A percentile compares a stretch with the other conserved stretches of the same genome.
These are phyloP conservation scores for Fusarium verticillioides DNA, from an alignment of 2,329 filamentous ascomycete species.

Conservation along the genomic window DNA sequence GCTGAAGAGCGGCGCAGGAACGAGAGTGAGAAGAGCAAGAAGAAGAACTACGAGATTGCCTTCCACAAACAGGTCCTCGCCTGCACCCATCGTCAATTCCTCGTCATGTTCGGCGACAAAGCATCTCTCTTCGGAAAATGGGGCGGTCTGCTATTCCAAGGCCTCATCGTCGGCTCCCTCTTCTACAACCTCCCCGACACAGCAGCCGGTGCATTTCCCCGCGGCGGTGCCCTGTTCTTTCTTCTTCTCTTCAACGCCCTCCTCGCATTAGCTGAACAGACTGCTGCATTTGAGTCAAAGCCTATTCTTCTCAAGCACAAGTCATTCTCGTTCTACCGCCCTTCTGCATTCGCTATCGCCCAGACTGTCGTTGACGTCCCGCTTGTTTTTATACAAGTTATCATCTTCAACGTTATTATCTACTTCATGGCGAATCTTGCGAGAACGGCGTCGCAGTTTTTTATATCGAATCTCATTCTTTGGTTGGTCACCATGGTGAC, in stretches of 20 bases:
- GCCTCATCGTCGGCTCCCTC: slow-evolving; percentile 79
- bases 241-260: slow-evolving; percentile 65
- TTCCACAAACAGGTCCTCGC: slow-evolving; percentile 78
- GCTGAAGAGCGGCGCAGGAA: slow-evolving; percentile 60
- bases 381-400: slow-evolving; percentile 70
- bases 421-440: slow-evolving; percentile 83
- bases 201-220: slow-evolving; percentile 72
- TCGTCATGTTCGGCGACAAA: slow-evolving; percentile 80
- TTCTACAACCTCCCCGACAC: slow-evolving; percentile 75
- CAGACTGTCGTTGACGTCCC: slow-evolving; percentile 69
- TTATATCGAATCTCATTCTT: slow-evolving; percentile 71
- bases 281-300: slow-evolving; percentile 68
- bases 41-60: slow-evolving; percentile 80
- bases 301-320: slow-evolving; percentile 78
- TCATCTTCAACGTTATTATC: slow-evolving; percentile 76
- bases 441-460: slow-evolving; percentile 73
- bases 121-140: slow-evolving; percentile 82
- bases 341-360: slow-evolving; percentile 66
- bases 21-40: slow-evolving; percentile 74
- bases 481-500: slow-evolving; percentile 68
- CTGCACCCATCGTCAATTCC: slow-evolving; percentile 79
- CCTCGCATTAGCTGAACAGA: slow-evolving; percentile 81
- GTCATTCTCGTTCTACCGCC: slow-evolving; percentile 74
- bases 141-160: slow-evolving; percentile 80
- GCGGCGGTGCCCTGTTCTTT: slow-evolving; percentile 62